Percentiles rank a stretch among this genome's conserved stretches.
Conservation (phyloP, 140 eudicot genomes). For the Oenanthe javanica region DNA sequence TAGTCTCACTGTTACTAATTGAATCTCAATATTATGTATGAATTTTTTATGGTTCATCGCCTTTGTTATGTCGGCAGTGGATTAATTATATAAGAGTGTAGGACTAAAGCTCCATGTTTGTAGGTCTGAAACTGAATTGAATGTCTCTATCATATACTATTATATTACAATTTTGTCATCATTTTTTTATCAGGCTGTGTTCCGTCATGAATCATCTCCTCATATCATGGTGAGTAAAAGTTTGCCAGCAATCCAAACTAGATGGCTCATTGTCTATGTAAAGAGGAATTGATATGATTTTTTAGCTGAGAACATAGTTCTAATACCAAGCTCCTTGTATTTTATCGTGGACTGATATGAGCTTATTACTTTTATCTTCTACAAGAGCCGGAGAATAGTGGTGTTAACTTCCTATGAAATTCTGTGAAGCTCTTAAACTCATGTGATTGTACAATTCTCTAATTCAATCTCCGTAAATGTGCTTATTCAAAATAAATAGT, state of each 20-base stretch:
- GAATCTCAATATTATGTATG: background rate
- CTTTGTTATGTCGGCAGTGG: background rate
- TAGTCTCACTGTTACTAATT: slow-evolving; percentile 17
- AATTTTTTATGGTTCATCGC: background rate
- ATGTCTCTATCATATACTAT: background rate
- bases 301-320: background rate
- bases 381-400: background rate
- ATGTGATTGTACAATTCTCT: background rate
- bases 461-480: background rate
- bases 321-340: background rate
- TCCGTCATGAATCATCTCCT: background rate
- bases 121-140: background rate
- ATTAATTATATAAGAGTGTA: background rate
- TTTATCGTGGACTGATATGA: background rate
- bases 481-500: background rate
- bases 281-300: background rate
- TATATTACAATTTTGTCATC: background rate
- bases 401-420: background rate
- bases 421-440: background rate
- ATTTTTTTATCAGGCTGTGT: background rate
- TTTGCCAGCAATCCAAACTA: background rate
- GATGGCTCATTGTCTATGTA: background rate
- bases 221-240: background rate
- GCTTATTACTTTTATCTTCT: background rate
- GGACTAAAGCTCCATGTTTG: background rate